Conservation (phyloP, 1,284 basidiomycete genomes). For the Leccinum subfulvum region DNA sequence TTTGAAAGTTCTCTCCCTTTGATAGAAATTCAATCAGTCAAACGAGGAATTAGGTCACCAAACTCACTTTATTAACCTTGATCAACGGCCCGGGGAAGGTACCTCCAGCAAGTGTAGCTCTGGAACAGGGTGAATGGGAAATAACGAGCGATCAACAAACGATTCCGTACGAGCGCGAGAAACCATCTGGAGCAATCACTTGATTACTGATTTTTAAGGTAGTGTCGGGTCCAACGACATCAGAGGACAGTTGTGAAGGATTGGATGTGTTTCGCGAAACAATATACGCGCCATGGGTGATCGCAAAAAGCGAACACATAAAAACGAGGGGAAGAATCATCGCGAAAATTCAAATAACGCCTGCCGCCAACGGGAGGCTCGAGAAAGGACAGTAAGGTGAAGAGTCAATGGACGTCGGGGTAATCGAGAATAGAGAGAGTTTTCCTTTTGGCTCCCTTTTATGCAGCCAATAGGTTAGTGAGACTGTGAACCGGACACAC, state of each 20-base stretch:
- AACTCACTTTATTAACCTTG: conserved; percentile 30
- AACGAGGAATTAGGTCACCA: not conserved
- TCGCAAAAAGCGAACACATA: not conserved
- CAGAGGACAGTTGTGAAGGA: not conserved
- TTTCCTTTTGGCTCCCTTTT: not conserved
- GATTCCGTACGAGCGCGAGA: conserved; percentile 33
- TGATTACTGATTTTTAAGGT: conserved; percentile 36
- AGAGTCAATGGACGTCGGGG: not conserved
- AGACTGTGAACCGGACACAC: not conserved
- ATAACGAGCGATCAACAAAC: not conserved
- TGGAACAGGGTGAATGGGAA: conserved; percentile 8
- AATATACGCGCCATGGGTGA: not conserved
- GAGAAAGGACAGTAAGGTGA: not conserved
- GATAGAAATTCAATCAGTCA: conserved; percentile 33
- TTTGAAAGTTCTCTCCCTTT: conserved; percentile 28
- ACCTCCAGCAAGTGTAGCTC: conserved; percentile 29
- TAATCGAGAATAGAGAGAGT: not conserved
- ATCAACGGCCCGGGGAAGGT: conserved; percentile 40
- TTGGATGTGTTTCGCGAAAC: not conserved
- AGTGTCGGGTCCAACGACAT: conserved; percentile 30
- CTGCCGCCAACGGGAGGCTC: not conserved
- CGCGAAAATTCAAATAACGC: not conserved
- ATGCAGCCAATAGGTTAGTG: not conserved
- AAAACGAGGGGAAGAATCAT: not conserved
- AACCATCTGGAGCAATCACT: conserved; percentile 42